Evolutionary conservation across 2,329 filamentous ascomycete species (phyloP).

Genomic region (Helminthosporium solani): DNA sequence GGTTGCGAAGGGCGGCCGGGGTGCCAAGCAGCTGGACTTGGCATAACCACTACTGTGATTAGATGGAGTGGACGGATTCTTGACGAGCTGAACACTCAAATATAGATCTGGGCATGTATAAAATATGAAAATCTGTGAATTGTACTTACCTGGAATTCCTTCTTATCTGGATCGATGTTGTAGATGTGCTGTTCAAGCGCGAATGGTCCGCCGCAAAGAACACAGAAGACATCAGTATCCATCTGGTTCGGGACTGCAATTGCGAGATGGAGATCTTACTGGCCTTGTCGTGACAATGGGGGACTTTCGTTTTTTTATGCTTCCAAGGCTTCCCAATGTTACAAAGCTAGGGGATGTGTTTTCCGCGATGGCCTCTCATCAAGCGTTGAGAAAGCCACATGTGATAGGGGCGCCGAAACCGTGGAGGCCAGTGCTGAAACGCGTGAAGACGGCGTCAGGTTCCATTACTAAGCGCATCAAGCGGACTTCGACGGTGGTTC

Average conservation of each 20-base stretch:
- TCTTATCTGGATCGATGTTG: conserved; percentile 20
- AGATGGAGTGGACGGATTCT: neutral
- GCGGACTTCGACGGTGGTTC: neutral
- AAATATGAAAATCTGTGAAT: too few species aligned
- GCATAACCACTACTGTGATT: conserved; percentile 25
- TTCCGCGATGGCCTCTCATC: too few species aligned
- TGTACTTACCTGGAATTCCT: conserved; percentile 21
- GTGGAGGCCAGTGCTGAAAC: too few species aligned
- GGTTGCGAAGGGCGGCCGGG: conserved; percentile 9
- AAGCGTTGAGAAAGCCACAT: too few species aligned
- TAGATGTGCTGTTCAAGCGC: conserved; percentile 23
- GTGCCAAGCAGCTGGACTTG: conserved; percentile 22
- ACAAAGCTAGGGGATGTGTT: too few species aligned
- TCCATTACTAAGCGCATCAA: too few species aligned
- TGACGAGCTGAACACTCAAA: neutral
- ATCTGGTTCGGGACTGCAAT: conserved; percentile 12
- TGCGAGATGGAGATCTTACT: too few species aligned
- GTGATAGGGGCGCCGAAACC: too few species aligned
- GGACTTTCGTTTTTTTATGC: too few species aligned
- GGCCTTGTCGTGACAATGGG: too few species aligned
- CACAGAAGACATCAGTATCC: conserved; percentile 26
- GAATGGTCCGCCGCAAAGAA: conserved; percentile 30
- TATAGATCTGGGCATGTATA: neutral
- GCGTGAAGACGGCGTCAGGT: too few species aligned
- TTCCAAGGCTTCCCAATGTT: too few species aligned